Evolutionary conservation across 805 yeast genomes (phyloP).

Genomic region (Lipomyces mesembrius): DNA sequence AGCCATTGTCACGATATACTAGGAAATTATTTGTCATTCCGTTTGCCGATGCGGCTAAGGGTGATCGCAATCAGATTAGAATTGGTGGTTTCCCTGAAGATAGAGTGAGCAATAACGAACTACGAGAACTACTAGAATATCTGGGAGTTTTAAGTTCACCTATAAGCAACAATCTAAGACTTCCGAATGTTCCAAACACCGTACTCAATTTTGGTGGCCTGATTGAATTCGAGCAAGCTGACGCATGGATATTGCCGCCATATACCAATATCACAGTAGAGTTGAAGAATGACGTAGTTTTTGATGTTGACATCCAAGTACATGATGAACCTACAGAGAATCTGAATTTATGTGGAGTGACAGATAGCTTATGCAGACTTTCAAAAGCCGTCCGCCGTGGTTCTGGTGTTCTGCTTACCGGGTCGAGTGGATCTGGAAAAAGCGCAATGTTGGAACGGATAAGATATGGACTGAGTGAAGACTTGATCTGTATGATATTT

Average conservation of each 20-base stretch:
- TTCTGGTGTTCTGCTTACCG: slow-evolving; percentile 67
- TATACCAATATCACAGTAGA: slow-evolving; percentile 27
- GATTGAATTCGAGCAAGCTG: slow-evolving; percentile 54
- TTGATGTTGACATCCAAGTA: background rate
- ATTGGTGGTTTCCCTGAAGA: slow-evolving; percentile 4
- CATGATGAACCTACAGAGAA: slow-evolving; percentile 7
- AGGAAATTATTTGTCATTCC: slow-evolving; percentile 58
- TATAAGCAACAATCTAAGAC: slow-evolving; percentile 54
- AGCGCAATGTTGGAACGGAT: slow-evolving; percentile 57
- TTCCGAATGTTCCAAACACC: slow-evolving; percentile 55
- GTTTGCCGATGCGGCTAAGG: slow-evolving; percentile 47
- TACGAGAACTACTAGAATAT: slow-evolving; percentile 21
- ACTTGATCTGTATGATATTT: slow-evolving; percentile 49
- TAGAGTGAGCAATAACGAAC: slow-evolving; percentile 29
- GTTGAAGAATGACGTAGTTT: slow-evolving; percentile 8
- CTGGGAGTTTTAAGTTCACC: slow-evolving; percentile 39
- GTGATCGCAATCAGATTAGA: slow-evolving; percentile 2
- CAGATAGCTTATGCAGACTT: slow-evolving; percentile 50
- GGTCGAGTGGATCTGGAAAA: slow-evolving; percentile 84
- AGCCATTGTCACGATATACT: slow-evolving; percentile 46
- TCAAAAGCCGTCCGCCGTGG: slow-evolving; percentile 51
- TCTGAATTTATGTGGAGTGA: slow-evolving; percentile 60
- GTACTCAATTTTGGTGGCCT: slow-evolving; percentile 61
- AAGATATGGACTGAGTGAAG: slow-evolving; percentile 46
- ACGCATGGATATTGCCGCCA: slow-evolving; percentile 54